A percentile compares a stretch with the other conserved stretches of the same genome.
Evolutionary conservation across 177 flowering plant species (phyloP).

Genomic region (Telopea speciosissima): DNA sequence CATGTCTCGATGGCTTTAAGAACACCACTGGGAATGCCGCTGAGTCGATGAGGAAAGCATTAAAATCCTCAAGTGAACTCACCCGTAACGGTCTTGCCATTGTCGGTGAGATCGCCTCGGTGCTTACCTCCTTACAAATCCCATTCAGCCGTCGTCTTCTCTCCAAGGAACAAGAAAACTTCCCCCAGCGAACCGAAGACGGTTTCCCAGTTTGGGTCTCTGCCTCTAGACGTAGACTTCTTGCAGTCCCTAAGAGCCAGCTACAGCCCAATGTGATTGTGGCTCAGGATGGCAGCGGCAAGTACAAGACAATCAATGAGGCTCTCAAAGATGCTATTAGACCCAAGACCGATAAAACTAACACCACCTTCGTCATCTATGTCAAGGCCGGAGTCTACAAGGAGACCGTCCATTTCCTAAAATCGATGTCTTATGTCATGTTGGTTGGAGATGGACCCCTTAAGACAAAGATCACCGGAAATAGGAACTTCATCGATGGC

Average conservation of each 20-base stretch:
- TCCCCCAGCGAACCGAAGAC: background rate
- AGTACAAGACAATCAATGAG: conserved; percentile 30
- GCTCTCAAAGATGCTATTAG: conserved; percentile 23
- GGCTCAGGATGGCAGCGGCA: conserved; percentile 40
- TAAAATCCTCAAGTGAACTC: conserved; percentile 25
- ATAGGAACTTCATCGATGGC: conserved; percentile 35
- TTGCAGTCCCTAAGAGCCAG: background rate
- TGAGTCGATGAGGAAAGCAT: conserved; percentile 23
- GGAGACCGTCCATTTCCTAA: conserved; percentile 25
- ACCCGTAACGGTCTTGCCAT: conserved; percentile 50
- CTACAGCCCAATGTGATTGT: conserved; percentile 27
- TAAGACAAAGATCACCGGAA: conserved; percentile 39
- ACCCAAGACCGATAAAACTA: no score
- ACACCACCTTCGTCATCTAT: conserved; percentile 27
- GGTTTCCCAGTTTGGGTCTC: conserved; percentile 26
- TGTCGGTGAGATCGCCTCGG: conserved; percentile 27
- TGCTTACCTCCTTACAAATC: conserved; percentile 17
- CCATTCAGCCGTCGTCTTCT: conserved; percentile 24
- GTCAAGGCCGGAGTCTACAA: conserved; percentile 44
- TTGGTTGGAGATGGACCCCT: conserved; percentile 46
- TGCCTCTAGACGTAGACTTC: conserved; percentile 9
- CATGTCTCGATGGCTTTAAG: conserved; percentile 49
- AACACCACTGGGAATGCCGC: conserved; percentile 25
- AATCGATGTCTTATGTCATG: conserved; percentile 21
- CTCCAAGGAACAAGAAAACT: background rate